These are phyloP conservation scores for Cyathus striatus DNA, from an alignment of 768 basidiomycete genomes.

Conservation along the genomic window DNA sequence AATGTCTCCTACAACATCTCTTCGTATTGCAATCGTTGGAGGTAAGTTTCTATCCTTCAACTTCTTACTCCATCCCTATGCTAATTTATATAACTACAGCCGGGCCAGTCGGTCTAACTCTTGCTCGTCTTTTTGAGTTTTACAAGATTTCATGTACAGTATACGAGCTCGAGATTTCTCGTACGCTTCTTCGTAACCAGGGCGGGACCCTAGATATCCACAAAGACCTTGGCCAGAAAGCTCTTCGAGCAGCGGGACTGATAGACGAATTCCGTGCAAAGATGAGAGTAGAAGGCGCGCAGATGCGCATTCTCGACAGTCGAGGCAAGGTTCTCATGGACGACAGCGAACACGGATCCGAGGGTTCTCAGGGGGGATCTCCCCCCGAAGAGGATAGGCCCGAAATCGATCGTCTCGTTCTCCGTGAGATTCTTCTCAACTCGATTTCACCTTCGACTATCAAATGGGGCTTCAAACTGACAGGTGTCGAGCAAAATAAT, in stretches of 20 bases:
- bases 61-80: no score
- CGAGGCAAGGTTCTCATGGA: conserved; percentile 6
- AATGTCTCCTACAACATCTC: no score
- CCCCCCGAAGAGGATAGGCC: conserved; percentile 8
- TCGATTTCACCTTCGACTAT: conserved; percentile 12
- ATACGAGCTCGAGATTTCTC: conserved; percentile 16
- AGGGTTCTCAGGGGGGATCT: conserved; percentile 3
- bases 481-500: conserved; percentile 3
- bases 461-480: conserved; percentile 15
- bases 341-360: conserved; percentile 5
- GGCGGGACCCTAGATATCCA: conserved; percentile 23
- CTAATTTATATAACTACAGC: no score
- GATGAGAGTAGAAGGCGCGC: no score
- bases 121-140: conserved; percentile 15
- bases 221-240: no score
- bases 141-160: conserved; percentile 9
- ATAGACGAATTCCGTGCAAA: no score
- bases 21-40: no score
- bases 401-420: conserved; percentile 18
- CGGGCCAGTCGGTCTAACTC: no score
- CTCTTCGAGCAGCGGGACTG: conserved; percentile 17
- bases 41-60: no score
- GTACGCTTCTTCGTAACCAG: conserved; percentile 12
- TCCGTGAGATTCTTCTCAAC: conserved; percentile 19
- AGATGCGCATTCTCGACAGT: no score